Evolutionary conservation across 495 filamentous ascomycete species (phyloP).

Genomic region (Aspergillus saccharolyticus): DNA sequence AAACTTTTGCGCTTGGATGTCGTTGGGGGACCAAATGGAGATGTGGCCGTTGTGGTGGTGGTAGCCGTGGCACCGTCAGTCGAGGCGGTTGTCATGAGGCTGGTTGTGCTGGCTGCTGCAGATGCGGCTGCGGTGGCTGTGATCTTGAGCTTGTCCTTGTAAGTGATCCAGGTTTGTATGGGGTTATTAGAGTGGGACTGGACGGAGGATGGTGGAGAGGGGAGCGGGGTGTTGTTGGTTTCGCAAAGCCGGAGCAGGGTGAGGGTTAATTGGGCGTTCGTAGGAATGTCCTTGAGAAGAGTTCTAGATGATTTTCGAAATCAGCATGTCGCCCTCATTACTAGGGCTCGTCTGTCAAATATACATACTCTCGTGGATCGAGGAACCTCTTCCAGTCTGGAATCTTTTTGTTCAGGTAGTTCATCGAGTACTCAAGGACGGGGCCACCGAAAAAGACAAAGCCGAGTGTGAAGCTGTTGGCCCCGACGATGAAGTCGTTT

Average conservation of each 20-base stretch:
- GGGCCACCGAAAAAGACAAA: constrained; percentile 80
- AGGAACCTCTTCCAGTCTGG: constrained; percentile 76
- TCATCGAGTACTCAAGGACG: constrained; percentile 54
- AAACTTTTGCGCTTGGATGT: constrained; percentile 3
- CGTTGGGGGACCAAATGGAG: background rate
- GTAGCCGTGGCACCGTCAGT: background rate
- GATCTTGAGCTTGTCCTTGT: constrained; percentile 27
- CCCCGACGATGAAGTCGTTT: constrained; percentile 68
- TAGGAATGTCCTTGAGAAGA: constrained; percentile 76
- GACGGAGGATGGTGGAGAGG: constrained; percentile 57
- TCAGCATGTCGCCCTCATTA: constrained; percentile 24
- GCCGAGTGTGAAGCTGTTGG: constrained; percentile 55
- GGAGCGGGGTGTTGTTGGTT: constrained; percentile 71
- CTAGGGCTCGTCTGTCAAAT: constrained; percentile 7
- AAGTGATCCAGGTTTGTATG: constrained; percentile 44
- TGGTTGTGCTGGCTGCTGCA: background rate
- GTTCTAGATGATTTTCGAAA: constrained; percentile 27
- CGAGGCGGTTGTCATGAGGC: too few species aligned
- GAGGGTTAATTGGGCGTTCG: constrained; percentile 79
- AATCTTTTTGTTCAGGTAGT: constrained; percentile 58
- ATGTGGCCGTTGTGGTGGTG: background rate
- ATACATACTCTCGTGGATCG: constrained; percentile 57
- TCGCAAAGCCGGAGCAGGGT: constrained; percentile 82
- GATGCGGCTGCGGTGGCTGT: background rate
- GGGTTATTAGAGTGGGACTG: constrained; percentile 32